Evolutionary conservation across 306 rosid genomes (phyloP), one percentile per base, ranked within the genome.

Genomic region (Castanea sativa): DNA sequence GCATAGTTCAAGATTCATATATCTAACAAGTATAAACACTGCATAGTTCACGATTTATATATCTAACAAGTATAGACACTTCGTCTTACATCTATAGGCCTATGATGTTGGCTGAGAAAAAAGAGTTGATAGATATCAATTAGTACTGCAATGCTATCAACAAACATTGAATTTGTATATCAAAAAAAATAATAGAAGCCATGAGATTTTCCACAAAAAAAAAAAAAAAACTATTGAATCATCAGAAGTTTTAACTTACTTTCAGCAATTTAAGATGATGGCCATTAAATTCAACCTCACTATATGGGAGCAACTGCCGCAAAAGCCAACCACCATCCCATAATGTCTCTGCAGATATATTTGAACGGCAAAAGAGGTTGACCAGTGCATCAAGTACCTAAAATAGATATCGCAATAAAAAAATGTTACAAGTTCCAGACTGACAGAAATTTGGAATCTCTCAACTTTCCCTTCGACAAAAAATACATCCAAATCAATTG

Each of bases 291-390:
- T 94, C 97, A 71, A 91, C 89, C 81, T 90, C 95, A 13, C 94
- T 89, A 80, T 91, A 89, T 72, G 99, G 97, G 81, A 92, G 88
- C 88, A 94, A 81, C 93, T 92, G 99, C 60, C 97, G 91, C 89
- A 94, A 85, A 85, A 95, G 99, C 99, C 99, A 95, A 78, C 97
- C 99, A 29, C 97, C 99, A 67, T 92, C 93, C 99, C 99, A 95
- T 81, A 92, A 80, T 73, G 92, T 85, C 82, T 91, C 97, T 23
- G 99, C 91, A 75, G 99, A 91, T 83, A 95, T 79, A 80, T 87
- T 92, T 73, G 96, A 86, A 78, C 98, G 96, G 82, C 94, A 86
- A 74, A 90, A 91, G 59, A 95, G 93, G 87, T 83, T 88, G 75
- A 92, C 97, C 86, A 95, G 87, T 58, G 95, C 91, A 86, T 95